Base-by-base conservation (phyloP, 140 eudicot species). In the Anethum foeniculum region DNA sequence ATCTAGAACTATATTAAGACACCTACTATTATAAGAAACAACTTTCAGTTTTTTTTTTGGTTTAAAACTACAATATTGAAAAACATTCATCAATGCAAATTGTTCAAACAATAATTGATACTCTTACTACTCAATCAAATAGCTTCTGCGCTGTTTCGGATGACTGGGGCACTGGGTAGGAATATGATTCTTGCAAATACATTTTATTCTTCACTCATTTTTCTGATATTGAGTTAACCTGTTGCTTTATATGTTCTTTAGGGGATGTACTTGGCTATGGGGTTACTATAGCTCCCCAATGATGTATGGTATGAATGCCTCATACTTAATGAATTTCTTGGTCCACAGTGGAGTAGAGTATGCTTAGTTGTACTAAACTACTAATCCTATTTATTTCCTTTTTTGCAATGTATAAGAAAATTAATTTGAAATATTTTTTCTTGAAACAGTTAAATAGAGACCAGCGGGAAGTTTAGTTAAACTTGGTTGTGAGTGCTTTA, bases 261-360 rank as follows among this genome's bases (percentile, higher is more conserved):
- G 95, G 76, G 69, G 89, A 88, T 77, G 86, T 93, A 34, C 89
- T 97, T 91, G 97, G 97, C 8, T 87, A 58, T 93, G 98, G 98
- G 98, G 98, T 23, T 93, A 34, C 3, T 34, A 34, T 34, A 34
- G 38, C 38, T 34, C 38, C 3, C 97, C 38, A 34, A 34, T 34
- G 38, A 34, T 34, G 38, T 34, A 34, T 34, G 38, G 38, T 34
- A 34, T 34, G 38, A 34, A 34, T 34, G 38, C 38, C 38, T 34
- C 38, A 34, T 34, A 34, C 38, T 1, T 1, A 34, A 34, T 34
- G 38, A 34, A 34, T 34, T 34, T 34, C 38, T 34, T 34, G 38
- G 38, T 34, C 38, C 38, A 1, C 38, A 34, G 38, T 34, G 38
- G 38, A 34, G 38, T 34, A 34, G 38, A 34, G 38, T 34, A 34